Evolutionary conservation across 352 stramenopile species (phyloP).

Genomic region (Phytophthora sojae): DNA sequence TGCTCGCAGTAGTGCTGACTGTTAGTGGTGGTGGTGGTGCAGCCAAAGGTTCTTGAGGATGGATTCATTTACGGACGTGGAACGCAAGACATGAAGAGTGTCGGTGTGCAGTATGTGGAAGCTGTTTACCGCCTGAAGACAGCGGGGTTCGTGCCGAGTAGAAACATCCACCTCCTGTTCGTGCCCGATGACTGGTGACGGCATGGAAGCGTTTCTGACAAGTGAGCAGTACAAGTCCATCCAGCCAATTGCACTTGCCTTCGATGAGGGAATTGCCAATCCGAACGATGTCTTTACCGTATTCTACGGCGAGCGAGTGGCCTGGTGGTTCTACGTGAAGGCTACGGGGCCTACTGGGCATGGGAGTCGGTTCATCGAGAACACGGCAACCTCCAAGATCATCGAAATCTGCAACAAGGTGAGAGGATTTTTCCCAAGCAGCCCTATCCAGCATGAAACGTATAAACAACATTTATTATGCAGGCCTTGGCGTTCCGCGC

Average conservation of each 20-base stretch:
- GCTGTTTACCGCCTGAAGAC: constrained; percentile 80
- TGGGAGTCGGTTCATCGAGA: constrained; percentile 94
- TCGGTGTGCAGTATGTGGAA: constrained; percentile 96
- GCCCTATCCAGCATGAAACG: too few relatives aligned
- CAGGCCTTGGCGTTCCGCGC: constrained; percentile 88
- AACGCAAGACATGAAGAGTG: constrained; percentile 97
- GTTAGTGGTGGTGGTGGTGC: constrained; percentile 1
- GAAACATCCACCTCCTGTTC: constrained; percentile 93
- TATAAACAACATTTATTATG: too few relatives aligned
- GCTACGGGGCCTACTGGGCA: constrained; percentile 81
- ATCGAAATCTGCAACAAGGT: constrained; percentile 88
- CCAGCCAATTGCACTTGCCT: constrained; percentile 86
- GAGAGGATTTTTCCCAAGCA: background rate
- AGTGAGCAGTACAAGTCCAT: constrained; percentile 86
- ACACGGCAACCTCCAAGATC: constrained; percentile 95
- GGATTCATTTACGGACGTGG: constrained; percentile 94
- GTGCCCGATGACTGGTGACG: constrained; percentile 93
- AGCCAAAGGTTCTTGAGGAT: constrained; percentile 86
- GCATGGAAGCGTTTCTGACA: constrained; percentile 93
- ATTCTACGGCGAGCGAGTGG: constrained; percentile 96
- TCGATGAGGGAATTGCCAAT: constrained; percentile 96
- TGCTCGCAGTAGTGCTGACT: background rate
- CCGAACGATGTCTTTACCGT: constrained; percentile 92
- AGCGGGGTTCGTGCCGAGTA: constrained; percentile 73
- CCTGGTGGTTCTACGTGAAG: constrained; percentile 92